Evolutionary conservation across 2,329 filamentous ascomycete genomes (phyloP).

Genomic region (Xylariaceae sp.): DNA sequence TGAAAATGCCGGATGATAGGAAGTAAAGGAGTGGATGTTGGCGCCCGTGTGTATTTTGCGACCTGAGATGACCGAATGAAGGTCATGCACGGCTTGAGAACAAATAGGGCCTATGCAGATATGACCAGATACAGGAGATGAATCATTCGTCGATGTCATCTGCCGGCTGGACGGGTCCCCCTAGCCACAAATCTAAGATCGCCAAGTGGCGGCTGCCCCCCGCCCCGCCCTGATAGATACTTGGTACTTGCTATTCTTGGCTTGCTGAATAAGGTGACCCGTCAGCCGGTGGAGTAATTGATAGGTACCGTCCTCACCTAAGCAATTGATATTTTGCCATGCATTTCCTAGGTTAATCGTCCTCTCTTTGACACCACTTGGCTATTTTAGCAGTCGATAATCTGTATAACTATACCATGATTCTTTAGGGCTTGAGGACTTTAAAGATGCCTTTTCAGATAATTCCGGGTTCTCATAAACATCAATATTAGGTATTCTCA

Average conservation of each 20-base stretch:
- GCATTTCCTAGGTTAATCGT: too few species aligned
- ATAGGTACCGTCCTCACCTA: too few species aligned
- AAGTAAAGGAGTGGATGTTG: constrained; percentile 1
- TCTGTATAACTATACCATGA: too few species aligned
- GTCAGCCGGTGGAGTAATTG: too few species aligned
- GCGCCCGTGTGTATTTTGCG: constrained; percentile 10
- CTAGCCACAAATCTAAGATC: constrained; percentile 20
- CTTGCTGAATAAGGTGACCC: too few species aligned
- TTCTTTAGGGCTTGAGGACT: too few species aligned
- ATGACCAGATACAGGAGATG: constrained; percentile 1
- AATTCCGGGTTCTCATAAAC: neutral
- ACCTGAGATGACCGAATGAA: constrained; percentile 10
- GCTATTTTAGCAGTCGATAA: too few species aligned
- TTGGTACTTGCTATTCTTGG: neutral
- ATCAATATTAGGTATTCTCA: constrained; percentile 13
- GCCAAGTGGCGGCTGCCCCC: constrained; percentile 13
- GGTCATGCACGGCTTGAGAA: constrained; percentile 10
- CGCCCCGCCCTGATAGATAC: constrained; percentile 6
- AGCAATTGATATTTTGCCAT: too few species aligned
- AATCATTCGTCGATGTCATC: constrained; percentile 23
- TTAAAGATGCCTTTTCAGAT: neutral
- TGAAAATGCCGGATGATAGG: neutral
- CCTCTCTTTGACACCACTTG: too few species aligned
- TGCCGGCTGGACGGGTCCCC: neutral
- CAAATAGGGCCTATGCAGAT: neutral